Base-by-base conservation (phyloP, 768 basidiomycete species). In the Suillus hirtellus region DNA sequence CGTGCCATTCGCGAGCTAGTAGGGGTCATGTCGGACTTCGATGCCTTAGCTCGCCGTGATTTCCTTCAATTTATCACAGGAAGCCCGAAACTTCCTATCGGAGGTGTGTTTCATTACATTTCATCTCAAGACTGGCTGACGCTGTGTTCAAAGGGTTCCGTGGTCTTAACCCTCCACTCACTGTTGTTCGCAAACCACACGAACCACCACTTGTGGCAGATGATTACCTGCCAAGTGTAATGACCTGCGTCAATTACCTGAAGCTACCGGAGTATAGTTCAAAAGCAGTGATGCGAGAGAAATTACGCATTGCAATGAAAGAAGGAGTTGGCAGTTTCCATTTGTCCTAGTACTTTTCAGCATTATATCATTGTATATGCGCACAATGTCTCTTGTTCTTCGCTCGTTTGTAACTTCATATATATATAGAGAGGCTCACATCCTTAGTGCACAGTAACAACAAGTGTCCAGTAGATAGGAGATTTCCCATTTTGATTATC, bases 301-400 rank as follows among this genome's bases (percentile, higher is more conserved):
- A 95, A 73, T 76, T 99, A 67, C 80, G 81, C 59, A 81, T 86
- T 38, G 96, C 97, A 43, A 93, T 97, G 80, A 85, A 87, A 69
- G 97, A 99, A 77, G 97, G 97, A 47, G 89, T 93, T 63, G 95
- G 95, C 60, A 94, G 93, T 71, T 99, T 99, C 92, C 96, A 98
- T 80, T 81, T 99, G 75, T 98, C 96, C 72, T 98, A 81, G 64
- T 68, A 72, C 67, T 67, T 65, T 67, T 56, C 35, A 46, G 49
- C 61, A 62, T 34, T 64, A 61, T 64, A 65, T 61, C 70, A 67
- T 60, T 69, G 69, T 70, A 63, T 71, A 67, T 64, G 60, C 65
- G 54, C 70, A 21, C 63, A 50, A 65, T 60, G 15, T 53, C 31
- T 50, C 40, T 63, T 54, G 14, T 19, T 59, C 52, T 59, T 34